phyloP scores from a whole-genome alignment of 495 filamentous ascomycete species.

The Penicillium parvum region DNA sequence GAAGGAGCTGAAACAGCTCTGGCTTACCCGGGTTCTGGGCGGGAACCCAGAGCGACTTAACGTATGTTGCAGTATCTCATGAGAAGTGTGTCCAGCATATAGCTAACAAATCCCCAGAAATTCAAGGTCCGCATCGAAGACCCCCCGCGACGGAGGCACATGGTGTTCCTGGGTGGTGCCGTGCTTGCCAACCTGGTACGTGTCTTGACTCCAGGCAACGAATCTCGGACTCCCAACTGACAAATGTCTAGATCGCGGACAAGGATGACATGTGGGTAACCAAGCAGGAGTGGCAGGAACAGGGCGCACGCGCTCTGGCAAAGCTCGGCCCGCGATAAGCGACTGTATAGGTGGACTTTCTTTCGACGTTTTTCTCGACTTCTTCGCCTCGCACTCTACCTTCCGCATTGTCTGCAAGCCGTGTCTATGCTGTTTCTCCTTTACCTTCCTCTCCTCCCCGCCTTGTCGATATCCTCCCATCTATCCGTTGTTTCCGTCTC shows the following conservation, averaged over 20 bases:
- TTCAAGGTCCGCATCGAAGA: slow-evolving; percentile 99
- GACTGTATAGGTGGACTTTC: no score
- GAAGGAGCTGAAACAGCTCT: slow-evolving; percentile 98
- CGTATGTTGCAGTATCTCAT: slow-evolving; percentile 38
- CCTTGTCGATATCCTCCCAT: slow-evolving; percentile 23
- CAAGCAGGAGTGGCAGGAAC: slow-evolving; percentile 94
- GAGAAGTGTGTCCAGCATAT: background rate
- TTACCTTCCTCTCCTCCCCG: slow-evolving; percentile 4
- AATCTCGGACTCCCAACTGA: background rate
- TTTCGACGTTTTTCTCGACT: slow-evolving; percentile 15
- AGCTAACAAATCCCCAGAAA: slow-evolving; percentile 56
- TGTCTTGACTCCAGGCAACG: slow-evolving; percentile 10
- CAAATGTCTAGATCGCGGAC: slow-evolving; percentile 70
- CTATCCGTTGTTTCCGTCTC: slow-evolving; percentile 15
- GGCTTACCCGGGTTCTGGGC: slow-evolving; percentile 85
- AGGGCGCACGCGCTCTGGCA: slow-evolving; percentile 77
- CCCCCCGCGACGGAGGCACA: slow-evolving; percentile 89
- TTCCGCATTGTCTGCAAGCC: slow-evolving; percentile 25
- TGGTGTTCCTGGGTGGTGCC: slow-evolving; percentile 97
- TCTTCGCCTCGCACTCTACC: slow-evolving; percentile 20
- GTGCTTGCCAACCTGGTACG: slow-evolving; percentile 90
- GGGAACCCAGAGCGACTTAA: slow-evolving; percentile 88
- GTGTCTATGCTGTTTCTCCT: slow-evolving; percentile 6
- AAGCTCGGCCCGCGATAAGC: slow-evolving; percentile 78
- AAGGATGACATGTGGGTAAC: slow-evolving; percentile 99